phyloP scores from a whole-genome alignment of 768 basidiomycete genomes.

The Termitomyces sp. region DNA sequence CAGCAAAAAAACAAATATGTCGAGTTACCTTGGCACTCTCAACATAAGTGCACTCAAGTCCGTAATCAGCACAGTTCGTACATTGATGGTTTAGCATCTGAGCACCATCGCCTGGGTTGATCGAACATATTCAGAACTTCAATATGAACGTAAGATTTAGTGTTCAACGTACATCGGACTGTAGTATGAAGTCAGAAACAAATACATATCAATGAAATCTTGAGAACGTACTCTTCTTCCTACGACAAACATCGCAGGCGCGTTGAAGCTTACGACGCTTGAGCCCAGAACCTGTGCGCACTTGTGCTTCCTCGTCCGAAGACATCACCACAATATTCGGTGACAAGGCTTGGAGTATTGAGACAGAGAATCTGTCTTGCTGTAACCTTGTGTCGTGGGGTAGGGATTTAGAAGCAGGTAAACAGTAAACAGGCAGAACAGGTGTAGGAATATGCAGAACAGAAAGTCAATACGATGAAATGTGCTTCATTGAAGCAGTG shows the following conservation, averaged over 20 bases:
- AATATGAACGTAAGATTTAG: not conserved
- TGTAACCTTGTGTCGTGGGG: not conserved
- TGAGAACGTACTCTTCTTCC: constrained; percentile 68
- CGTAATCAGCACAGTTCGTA: constrained; percentile 65
- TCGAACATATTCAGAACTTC: not conserved
- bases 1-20: not conserved
- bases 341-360: not conserved
- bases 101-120: constrained; percentile 57
- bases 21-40: constrained; percentile 60
- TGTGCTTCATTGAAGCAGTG: constrained; percentile 4
- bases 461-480: not conserved
- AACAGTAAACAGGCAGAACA: not conserved
- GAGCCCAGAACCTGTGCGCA: not conserved
- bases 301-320: constrained; percentile 9
- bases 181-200: not conserved
- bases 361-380: not conserved
- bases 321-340: constrained; percentile 5
- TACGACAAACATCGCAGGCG: constrained; percentile 79
- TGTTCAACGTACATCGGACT: constrained; percentile 57
- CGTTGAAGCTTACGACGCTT: constrained; percentile 64
- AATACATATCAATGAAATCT: not conserved
- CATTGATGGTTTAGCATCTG: constrained; percentile 61
- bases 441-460: not conserved
- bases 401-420: not conserved
- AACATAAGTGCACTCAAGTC: constrained; percentile 63